Evolutionary conservation across 352 stramenopile genomes (phyloP), one percentile per base, ranked within the genome.

Genomic region (Pythium dissimile): DNA sequence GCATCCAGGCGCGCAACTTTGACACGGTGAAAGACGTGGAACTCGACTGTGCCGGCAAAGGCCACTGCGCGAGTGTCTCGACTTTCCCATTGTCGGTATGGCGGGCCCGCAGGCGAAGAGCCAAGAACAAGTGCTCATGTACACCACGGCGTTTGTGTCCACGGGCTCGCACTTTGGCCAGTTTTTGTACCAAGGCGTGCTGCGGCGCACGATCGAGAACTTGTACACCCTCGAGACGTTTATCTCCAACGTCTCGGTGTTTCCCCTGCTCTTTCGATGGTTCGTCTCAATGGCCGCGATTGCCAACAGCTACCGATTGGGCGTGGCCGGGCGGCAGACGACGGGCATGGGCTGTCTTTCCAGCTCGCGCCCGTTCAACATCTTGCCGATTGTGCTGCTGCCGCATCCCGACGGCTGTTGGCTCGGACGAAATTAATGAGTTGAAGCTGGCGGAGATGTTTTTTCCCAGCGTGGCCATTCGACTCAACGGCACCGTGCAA

Each of bases 201-300:
- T 16, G 3, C 35, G 13, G 7, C 44, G 52, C 16, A 58, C 46
- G 0, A 38, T 76, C 11, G 21, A 39, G 6, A 72, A 54, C 51
- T 34, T 54, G 8, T 80, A 84, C 51, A 53, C 70, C 8, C 44
- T 76, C 23, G 57, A 71, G 6, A 67, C 51, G 12, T 64, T 77
- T 13, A 59, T 81, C 34, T 74, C 72, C 2, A 80, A 81, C 31
- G 0, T 63, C 0, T 74, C 72, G 12, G 21, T 78, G 5, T 60
- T 38, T 0, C 10, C 67, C 18, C 26, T 82, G 34, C 56, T 81
- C 0, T 16, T 69, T 2, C 69, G 64, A 0, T 84, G 74, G 74
- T 61, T 73, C n/a, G 50, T 64, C 21, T 62, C 44, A 0, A 64
- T 69, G 48, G 31, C 26, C 2, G 44, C 45, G 12, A 52, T 69